These are phyloP conservation scores for Microstroma glucosiphilum DNA, from an alignment of 1,284 basidiomycete species.

Conservation along the genomic window DNA sequence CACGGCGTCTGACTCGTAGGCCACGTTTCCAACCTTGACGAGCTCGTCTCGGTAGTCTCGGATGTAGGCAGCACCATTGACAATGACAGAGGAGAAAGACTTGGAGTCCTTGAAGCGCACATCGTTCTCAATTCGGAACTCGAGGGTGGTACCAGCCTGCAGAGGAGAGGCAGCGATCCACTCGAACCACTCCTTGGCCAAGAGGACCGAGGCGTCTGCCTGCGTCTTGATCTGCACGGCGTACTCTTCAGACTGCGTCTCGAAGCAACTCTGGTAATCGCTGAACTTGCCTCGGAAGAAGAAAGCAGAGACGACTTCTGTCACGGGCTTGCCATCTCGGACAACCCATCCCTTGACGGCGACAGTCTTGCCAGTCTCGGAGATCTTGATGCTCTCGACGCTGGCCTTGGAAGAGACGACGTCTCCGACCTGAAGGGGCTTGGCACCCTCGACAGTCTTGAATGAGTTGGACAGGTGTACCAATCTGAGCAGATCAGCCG, in stretches of 20 bases:
- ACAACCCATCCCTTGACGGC: conserved; percentile 33
- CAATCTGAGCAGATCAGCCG: conserved; percentile 67
- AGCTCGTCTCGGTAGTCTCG: conserved; percentile 41
- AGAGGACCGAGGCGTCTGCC: conserved; percentile 78
- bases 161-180: conserved; percentile 74
- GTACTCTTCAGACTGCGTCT: conserved; percentile 76
- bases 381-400: conserved; percentile 83
- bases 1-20: conserved; percentile 35
- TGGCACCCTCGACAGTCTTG: conserved; percentile 72
- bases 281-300: conserved; percentile 89
- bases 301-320: conserved; percentile 91
- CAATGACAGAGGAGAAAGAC: conserved; percentile 73
- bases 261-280: conserved; percentile 93
- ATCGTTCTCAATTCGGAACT: conserved; percentile 81
- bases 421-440: conserved; percentile 75
- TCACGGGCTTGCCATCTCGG: conserved; percentile 77
- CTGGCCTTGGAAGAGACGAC: conserved; percentile 81
- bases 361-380: conserved; percentile 72
- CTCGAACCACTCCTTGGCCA: conserved; percentile 96
- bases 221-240: conserved; percentile 69
- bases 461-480: conserved; percentile 97
- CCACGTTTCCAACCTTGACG: conserved; percentile 36
- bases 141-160: conserved; percentile 70
- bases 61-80: conserved; percentile 60
- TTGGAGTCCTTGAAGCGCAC: conserved; percentile 86